Evolutionary conservation across 1,284 basidiomycete species (phyloP), one percentile per base, ranked within the genome.

Genomic region (Naganishia cerealis): DNA sequence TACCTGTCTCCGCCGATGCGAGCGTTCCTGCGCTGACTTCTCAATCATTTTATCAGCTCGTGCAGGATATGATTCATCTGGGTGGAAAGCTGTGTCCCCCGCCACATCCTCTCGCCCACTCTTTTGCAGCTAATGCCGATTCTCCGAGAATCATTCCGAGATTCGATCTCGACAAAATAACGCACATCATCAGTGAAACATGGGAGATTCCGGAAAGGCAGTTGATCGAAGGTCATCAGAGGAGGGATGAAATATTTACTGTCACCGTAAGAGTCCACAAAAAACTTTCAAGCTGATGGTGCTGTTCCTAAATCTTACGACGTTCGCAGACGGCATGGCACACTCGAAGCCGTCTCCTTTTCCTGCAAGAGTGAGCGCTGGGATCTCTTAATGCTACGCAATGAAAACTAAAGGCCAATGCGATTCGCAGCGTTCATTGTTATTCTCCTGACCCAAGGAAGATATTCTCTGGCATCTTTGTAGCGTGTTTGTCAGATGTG

Each of bases 381-480:
- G 46, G n/a, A 24, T 24, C n/a, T 50, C n/a, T 50, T 33, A 24
- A 1, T 15, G 21, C 5, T 10, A n/a, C 12, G 21, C 16, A 18
- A 18, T 18, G 43, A 18, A 15, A 10, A 24, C 13, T 21, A n/a
- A 50, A 5, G 15, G 13, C 24, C 24, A 7, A 21, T 50, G 21
- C 8, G 43, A 50, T 24, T 29, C 15, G 1, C 26, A 68, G 67
- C 67, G 75, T 85, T 12, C 79, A 83, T 33, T 85, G 83, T 73
- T 94, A 87, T 81, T 92, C 90, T 4, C 83, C 90, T 10, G 87
- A 92, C 76, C 88, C 89, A 0, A 77, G 83, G 0, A 86, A 87
- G 83, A 84, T 93, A 68, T 94, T 94, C 79, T 93, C 91, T 2
- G 90, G 90, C 0, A 82, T 92, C 6, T 77, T 77, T 43, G 84